Evolutionary conservation across 495 filamentous ascomycete species (phyloP).

Genomic region (Glonium stellatum): DNA sequence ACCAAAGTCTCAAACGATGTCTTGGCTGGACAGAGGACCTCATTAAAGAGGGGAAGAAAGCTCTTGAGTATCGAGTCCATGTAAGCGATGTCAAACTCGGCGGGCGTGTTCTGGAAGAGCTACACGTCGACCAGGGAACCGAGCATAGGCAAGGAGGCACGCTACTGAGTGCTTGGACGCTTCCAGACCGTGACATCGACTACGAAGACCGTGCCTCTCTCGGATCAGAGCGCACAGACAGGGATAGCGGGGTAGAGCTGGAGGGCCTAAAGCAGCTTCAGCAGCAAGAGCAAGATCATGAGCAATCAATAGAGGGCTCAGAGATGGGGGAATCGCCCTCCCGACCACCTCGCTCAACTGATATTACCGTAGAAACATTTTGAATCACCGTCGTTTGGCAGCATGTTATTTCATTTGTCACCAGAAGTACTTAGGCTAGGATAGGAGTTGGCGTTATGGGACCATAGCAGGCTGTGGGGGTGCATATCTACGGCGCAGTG

Average conservation of each 20-base stretch:
- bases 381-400: conserved; percentile 5
- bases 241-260: conserved; percentile 26
- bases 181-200: conserved; percentile 4
- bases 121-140: conserved; percentile 40
- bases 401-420: conserved; percentile 18
- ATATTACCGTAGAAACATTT: conserved; percentile 5
- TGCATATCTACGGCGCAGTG: no score
- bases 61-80: conserved; percentile 70
- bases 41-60: conserved; percentile 79
- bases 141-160: conserved; percentile 9
- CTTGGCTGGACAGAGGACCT: conserved; percentile 80
- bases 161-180: conserved; percentile 26
- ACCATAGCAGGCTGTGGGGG: no score
- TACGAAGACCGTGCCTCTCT: conserved; percentile 8
- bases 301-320: conserved; percentile 8
- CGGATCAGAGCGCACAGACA: conserved; percentile 19
- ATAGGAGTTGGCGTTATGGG: not conserved
- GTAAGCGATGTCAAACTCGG: conserved; percentile 73
- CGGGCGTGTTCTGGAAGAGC: conserved; percentile 68
- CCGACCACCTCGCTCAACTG: conserved; percentile 6
- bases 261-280: conserved; percentile 15
- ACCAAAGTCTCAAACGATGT: conserved; percentile 84
- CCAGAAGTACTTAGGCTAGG: not conserved
- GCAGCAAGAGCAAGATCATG: not conserved
- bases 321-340: conserved; percentile 15